phyloP scores from a whole-genome alignment of 2,329 filamentous ascomycete species.

The Cordyceps pruinosa region DNA sequence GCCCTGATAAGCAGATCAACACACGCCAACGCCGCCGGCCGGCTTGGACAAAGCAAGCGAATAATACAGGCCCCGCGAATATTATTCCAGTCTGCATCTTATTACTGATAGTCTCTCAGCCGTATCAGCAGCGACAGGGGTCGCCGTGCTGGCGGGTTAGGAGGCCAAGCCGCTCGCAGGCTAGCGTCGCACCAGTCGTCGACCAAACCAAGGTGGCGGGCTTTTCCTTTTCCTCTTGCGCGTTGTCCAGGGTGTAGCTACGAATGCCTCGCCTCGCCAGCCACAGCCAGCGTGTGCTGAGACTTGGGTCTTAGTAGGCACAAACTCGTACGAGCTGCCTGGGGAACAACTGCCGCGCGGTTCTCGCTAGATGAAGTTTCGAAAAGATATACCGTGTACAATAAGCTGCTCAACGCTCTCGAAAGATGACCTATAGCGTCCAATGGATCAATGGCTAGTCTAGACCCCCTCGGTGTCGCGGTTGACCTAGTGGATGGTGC shows the following conservation, averaged over 20 bases:
- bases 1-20: conserved; percentile 6
- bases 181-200: conserved; percentile 1
- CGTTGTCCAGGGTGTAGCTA: not conserved
- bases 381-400: not conserved
- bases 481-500: not conserved
- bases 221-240: not conserved
- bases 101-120: not conserved
- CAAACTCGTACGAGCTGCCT: not conserved
- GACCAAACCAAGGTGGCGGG: not conserved
- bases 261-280: not conserved
- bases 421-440: not conserved
- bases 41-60: not conserved
- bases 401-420: too few relatives aligned
- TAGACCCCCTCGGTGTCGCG: not conserved
- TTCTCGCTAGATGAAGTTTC: not conserved
- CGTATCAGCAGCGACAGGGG: not conserved
- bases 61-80: not conserved
- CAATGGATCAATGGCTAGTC: not conserved
- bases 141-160: not conserved
- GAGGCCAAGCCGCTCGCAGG: not conserved
- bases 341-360: not conserved
- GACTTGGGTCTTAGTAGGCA: not conserved
- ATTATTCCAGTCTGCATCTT: not conserved
- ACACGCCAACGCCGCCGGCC: not conserved
- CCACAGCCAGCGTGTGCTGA: not conserved